A percentile compares a stretch with the other conserved stretches of the same genome.
These are phyloP conservation scores for Trypanosomatidae sp. DNA, from an alignment of 208 protist genomes.

Conservation along the genomic window DNA sequence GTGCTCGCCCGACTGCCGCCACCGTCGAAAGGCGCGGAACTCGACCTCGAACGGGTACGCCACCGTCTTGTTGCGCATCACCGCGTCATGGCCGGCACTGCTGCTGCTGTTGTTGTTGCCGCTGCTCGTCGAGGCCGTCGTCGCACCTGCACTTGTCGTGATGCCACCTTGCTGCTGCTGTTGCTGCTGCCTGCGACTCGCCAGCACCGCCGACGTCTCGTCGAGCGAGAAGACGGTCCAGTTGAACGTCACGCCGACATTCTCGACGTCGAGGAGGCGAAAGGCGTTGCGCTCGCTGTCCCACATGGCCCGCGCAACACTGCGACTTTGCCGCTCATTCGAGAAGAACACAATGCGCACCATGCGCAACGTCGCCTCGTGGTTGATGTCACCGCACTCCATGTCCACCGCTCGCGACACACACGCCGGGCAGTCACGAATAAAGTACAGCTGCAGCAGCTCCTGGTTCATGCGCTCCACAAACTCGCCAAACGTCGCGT, in stretches of 20 bases:
- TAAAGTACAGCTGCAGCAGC: constrained; percentile 80
- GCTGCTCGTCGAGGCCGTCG: constrained; percentile 4
- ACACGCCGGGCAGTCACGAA: constrained; percentile 62
- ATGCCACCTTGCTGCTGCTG: neutral
- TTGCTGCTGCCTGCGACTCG: constrained; percentile 2
- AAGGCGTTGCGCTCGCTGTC: constrained; percentile 59
- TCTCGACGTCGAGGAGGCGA: constrained; percentile 71
- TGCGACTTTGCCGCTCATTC: constrained; percentile 63
- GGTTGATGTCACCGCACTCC: constrained; percentile 52
- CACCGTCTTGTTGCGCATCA: constrained; percentile 60
- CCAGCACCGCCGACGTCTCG: constrained; percentile 22
- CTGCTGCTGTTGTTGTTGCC: neutral
- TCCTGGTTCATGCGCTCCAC: constrained; percentile 79
- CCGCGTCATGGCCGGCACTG: constrained; percentile 11
- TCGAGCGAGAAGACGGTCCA: constrained; percentile 82
- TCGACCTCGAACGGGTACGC: constrained; percentile 81
- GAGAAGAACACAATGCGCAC: constrained; percentile 80
- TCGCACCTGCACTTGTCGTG: neutral
- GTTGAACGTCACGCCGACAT: constrained; percentile 59
- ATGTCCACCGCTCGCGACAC: constrained; percentile 71
- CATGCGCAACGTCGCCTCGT: constrained; percentile 44
- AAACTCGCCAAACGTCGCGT: constrained; percentile 71
- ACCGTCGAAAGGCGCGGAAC: constrained; percentile 64
- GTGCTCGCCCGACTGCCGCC: constrained; percentile 64
- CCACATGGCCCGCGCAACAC: constrained; percentile 69